Percentiles rank a stretch among this genome's conserved stretches.
Conservation (phyloP, 2,329 filamentous ascomycete genomes). For the Coniochaeta ligniaria region DNA sequence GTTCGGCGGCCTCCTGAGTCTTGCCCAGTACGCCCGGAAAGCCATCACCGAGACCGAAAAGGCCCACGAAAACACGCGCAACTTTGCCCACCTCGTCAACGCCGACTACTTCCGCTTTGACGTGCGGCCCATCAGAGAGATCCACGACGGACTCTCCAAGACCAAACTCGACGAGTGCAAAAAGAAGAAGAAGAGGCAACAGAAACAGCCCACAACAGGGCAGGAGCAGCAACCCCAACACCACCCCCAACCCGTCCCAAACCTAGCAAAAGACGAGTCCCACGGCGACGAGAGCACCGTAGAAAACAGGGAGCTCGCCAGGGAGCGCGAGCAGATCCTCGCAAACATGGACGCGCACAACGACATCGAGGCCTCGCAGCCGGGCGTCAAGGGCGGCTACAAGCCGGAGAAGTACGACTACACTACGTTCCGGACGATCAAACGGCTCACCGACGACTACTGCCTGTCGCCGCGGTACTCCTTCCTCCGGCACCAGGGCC, state of each 20-base stretch:
- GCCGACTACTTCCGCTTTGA: conserved; percentile 2
- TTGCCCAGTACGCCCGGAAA: background rate
- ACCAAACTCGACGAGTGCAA: conserved; percentile 2
- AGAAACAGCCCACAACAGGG: background rate
- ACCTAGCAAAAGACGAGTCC: background rate
- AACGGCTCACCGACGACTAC: background rate
- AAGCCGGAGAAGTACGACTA: background rate
- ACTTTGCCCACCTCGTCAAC: background rate
- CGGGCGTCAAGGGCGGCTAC: conserved; percentile 1
- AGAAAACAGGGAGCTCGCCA: background rate
- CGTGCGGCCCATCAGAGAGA: background rate
- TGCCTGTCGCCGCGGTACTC: background rate
- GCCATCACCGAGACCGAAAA: background rate
- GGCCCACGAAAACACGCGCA: background rate
- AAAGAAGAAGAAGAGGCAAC: background rate
- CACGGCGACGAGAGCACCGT: background rate
- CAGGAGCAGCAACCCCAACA: background rate
- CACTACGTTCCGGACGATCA: conserved; percentile 1
- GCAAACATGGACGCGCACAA: background rate
- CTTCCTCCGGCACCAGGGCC: background rate
- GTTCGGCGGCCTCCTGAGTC: background rate
- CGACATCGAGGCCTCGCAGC: conserved; percentile 3
- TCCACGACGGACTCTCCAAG: background rate
- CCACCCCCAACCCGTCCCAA: background rate
- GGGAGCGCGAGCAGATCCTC: background rate